These are phyloP conservation scores for Rhizopogon vulgaris DNA, from an alignment of 768 basidiomycete genomes.

Conservation along the genomic window DNA sequence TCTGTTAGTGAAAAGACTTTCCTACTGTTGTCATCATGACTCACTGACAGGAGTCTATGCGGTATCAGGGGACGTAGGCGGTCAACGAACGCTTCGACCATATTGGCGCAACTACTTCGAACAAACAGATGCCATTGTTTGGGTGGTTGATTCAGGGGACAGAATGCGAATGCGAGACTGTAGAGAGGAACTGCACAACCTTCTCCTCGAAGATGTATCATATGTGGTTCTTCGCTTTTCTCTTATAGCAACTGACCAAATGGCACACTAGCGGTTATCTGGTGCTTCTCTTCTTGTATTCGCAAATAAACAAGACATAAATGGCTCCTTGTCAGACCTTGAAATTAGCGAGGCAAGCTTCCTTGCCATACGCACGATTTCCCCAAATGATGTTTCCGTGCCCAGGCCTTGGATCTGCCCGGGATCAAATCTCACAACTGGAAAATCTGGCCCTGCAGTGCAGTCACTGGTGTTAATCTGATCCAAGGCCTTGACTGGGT, in stretches of 20 bases:
- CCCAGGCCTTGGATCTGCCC: slow-evolving; percentile 71
- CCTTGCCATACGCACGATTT: slow-evolving; percentile 1
- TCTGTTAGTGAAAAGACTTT: slow-evolving; percentile 25
- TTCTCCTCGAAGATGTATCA: slow-evolving; percentile 89
- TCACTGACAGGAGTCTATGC: slow-evolving; percentile 68
- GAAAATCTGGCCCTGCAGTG: slow-evolving; percentile 89
- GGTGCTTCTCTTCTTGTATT: slow-evolving; percentile 96
- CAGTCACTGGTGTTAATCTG: slow-evolving; percentile 82
- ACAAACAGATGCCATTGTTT: slow-evolving; percentile 95
- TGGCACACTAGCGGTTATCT: slow-evolving; percentile 61
- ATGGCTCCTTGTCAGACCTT: slow-evolving; percentile 71
- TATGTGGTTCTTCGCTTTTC: background rate
- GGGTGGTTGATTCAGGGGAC: slow-evolving; percentile 98
- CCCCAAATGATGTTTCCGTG: background rate
- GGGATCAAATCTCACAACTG: slow-evolving; percentile 86
- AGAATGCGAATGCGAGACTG: slow-evolving; percentile 88
- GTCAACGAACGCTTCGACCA: slow-evolving; percentile 90
- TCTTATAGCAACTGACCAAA: background rate
- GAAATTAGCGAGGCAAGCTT: slow-evolving; percentile 79
- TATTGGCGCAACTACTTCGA: slow-evolving; percentile 99
- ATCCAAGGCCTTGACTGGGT: slow-evolving; percentile 88
- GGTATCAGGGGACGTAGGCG: slow-evolving; percentile 90
- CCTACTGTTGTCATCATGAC: background rate
- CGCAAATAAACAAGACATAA: slow-evolving; percentile 97
- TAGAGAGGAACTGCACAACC: slow-evolving; percentile 74